Percentiles rank a stretch among this genome's conserved stretches.
Conservation (phyloP, 148 eudicot genomes). For the Dianthus caryophyllus region DNA sequence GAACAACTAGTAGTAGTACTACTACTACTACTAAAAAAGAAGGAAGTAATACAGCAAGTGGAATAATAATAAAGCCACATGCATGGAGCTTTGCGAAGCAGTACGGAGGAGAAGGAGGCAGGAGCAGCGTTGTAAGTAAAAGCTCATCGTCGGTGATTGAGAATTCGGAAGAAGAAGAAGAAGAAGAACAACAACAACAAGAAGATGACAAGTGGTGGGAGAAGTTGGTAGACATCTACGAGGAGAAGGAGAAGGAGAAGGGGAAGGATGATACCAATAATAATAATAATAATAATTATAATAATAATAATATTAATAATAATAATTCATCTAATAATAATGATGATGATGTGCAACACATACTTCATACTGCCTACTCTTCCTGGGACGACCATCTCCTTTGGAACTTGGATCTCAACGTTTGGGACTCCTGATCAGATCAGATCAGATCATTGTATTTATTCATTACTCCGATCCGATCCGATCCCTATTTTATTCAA, state of each 20-base stretch:
- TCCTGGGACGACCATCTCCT: conserved; percentile 4
- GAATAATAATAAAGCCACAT: conserved; percentile 4
- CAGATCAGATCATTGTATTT: too few relatives aligned
- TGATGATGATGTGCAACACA: not conserved
- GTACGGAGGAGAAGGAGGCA: too few relatives aligned
- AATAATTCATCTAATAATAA: not conserved
- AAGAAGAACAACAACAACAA: not conserved
- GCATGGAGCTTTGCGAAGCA: conserved; percentile 4
- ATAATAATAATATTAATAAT: too few relatives aligned
- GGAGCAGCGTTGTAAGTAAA: too few relatives aligned
- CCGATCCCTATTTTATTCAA: too few relatives aligned
- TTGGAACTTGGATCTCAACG: conserved; percentile 10
- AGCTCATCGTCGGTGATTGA: too few relatives aligned
- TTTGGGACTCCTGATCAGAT: not conserved
- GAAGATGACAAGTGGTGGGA: conserved; percentile 9
- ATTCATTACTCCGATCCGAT: too few relatives aligned
- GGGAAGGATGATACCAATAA: not conserved
- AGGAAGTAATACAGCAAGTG: not conserved
- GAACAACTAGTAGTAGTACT: not conserved
- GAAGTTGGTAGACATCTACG: conserved; percentile 10
- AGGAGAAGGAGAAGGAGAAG: not conserved
- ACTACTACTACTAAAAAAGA: too few relatives aligned
- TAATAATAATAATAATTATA: too few relatives aligned
- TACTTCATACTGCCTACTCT: too few relatives aligned
- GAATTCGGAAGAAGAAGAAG: not conserved